Evolutionary conservation across 257 asterid species (phyloP).

Genomic region (Fraxinus cuspidata): DNA sequence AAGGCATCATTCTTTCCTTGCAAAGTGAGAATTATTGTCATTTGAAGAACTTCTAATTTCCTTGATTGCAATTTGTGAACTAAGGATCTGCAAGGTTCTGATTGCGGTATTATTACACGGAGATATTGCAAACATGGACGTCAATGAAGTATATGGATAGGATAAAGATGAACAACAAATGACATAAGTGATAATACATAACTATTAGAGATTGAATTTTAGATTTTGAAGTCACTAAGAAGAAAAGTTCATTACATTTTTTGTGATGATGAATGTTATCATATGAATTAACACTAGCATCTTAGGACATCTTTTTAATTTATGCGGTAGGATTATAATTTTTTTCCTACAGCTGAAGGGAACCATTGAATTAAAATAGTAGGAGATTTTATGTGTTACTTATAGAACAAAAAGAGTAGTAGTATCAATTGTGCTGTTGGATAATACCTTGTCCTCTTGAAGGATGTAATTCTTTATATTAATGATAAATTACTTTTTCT

Average conservation of each 20-base stretch:
- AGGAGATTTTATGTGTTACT: not conserved
- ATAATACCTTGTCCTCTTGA: not conserved
- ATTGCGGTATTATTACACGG: not conserved
- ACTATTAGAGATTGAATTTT: not conserved
- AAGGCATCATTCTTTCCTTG: conserved; percentile 33
- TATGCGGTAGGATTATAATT: not conserved
- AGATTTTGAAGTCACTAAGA: not conserved
- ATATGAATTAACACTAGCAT: not conserved
- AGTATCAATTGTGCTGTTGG: not conserved
- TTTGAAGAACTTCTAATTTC: not conserved
- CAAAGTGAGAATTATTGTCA: conserved; percentile 29
- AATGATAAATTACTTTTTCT: not conserved
- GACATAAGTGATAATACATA: not conserved
- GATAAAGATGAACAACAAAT: not conserved
- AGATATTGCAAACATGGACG: not conserved
- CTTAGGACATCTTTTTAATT: not conserved
- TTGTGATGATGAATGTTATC: not conserved
- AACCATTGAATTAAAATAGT: not conserved
- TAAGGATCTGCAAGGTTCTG: not conserved
- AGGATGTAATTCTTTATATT: not conserved
- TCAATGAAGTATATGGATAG: not conserved
- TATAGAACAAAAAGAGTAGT: not conserved
- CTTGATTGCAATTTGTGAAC: not conserved
- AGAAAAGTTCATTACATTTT: not conserved
- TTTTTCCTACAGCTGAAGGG: not conserved